These are phyloP conservation scores for Boletus sensibilis DNA, from an alignment of 768 basidiomycete genomes.

Conservation along the genomic window DNA sequence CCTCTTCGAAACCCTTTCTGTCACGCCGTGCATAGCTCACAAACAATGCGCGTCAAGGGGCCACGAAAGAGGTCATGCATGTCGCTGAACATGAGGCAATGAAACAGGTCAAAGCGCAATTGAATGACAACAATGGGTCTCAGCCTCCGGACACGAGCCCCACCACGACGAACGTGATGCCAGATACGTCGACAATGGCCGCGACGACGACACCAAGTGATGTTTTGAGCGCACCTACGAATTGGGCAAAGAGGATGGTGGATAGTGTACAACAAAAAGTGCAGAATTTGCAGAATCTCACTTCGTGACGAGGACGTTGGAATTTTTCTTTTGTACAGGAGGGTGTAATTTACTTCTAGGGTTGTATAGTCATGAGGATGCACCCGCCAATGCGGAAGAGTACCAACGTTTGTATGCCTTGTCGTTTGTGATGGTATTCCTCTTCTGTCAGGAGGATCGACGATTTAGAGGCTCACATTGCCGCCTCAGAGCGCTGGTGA, in stretches of 20 bases:
- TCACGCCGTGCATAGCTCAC: neutral
- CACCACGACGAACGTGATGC: too few species aligned
- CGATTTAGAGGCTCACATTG: too few species aligned
- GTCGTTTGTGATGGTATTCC: too few species aligned
- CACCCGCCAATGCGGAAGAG: too few species aligned
- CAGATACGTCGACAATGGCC: neutral
- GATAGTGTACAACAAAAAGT: constrained; percentile 13
- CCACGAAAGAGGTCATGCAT: constrained; percentile 1
- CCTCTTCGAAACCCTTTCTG: neutral
- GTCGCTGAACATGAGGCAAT: constrained; percentile 11
- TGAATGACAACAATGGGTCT: neutral
- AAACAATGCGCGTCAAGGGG: constrained; percentile 3
- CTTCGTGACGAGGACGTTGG: neutral
- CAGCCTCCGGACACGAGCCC: neutral
- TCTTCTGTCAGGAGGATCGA: too few species aligned
- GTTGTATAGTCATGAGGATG: too few species aligned
- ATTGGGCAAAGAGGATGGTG: constrained; percentile 19
- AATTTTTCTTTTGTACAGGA: neutral
- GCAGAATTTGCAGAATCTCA: constrained; percentile 7
- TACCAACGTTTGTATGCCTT: too few species aligned
- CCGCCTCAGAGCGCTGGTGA: too few species aligned
- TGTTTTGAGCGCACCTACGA: constrained; percentile 5
- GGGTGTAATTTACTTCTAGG: neutral
- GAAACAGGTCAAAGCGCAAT: constrained; percentile 2
- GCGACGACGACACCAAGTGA: neutral